Evolutionary conservation across 2,329 filamentous ascomycete species (phyloP).

Genomic region (Calonectria hawksworthii): DNA sequence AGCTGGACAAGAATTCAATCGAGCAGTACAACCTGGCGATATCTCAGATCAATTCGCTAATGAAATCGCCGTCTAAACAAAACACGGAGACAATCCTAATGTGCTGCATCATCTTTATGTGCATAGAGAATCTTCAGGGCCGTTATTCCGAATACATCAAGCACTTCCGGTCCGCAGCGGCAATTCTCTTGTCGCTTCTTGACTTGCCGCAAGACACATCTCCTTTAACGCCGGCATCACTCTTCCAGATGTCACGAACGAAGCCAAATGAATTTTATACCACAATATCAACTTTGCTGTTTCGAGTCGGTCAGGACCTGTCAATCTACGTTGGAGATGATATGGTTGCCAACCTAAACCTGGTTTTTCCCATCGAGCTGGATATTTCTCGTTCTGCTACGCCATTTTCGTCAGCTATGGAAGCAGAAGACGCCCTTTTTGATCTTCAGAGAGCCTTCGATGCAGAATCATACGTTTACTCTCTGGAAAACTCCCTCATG

Average conservation of each 20-base stretch:
- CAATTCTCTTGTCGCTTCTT: constrained; percentile 22
- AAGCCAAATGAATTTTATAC: not conserved
- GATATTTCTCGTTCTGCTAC: not conserved
- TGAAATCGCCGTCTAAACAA: constrained; percentile 9
- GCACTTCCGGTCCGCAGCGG: constrained; percentile 32
- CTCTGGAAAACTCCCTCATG: not conserved
- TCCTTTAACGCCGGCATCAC: not conserved
- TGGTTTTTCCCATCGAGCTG: not conserved
- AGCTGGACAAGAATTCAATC: constrained; percentile 15
- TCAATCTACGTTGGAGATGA: not conserved
- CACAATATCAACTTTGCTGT: not conserved
- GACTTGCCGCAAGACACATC: not conserved
- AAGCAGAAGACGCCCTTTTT: not conserved
- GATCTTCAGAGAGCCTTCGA: not conserved
- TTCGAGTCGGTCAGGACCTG: not conserved
- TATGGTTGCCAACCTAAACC: not conserved
- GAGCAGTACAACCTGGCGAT: constrained; percentile 40
- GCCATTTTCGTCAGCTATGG: not conserved
- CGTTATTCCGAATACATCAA: constrained; percentile 36
- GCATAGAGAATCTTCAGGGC: constrained; percentile 36
- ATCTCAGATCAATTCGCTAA: constrained; percentile 29
- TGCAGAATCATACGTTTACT: not conserved
- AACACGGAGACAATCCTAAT: constrained; percentile 30
- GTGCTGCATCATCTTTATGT: constrained; percentile 41
- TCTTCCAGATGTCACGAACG: no score